Conservation (phyloP, 208 protist genomes). For the Leishmania amazonensis region DNA sequence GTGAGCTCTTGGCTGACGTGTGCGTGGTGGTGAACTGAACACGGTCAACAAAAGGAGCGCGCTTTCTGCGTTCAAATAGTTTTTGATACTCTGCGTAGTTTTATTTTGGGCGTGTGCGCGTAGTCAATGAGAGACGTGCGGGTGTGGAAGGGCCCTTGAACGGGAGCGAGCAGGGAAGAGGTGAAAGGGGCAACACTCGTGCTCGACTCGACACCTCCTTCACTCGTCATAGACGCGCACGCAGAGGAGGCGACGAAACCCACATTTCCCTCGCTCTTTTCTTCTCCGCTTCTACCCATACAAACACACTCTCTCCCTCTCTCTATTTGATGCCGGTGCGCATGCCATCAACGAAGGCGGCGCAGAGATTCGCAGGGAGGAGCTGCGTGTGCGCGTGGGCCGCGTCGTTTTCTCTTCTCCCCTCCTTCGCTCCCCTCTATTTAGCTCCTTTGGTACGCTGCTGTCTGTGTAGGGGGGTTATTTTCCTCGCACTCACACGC, state of each 20-base stretch:
- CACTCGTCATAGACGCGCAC: background rate
- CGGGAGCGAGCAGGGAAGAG: background rate
- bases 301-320: no score
- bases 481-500: background rate
- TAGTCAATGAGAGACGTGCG: background rate
- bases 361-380: background rate
- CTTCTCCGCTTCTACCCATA: background rate
- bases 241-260: background rate
- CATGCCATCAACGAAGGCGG: background rate
- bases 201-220: background rate
- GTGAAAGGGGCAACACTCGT: background rate
- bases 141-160: background rate
- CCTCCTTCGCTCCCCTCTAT: background rate
- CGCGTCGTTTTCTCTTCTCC: background rate
- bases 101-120: no score
- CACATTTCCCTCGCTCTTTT: background rate
- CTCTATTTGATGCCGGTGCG: background rate
- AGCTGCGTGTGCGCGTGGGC: background rate
- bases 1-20: background rate
- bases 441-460: background rate
- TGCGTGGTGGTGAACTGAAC: no score
- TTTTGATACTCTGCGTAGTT: no score
- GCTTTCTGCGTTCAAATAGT: no score
- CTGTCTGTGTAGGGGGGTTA: background rate
- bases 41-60: no score